Conservation (phyloP, 306 rosid species). For the Morella rubra region DNA sequence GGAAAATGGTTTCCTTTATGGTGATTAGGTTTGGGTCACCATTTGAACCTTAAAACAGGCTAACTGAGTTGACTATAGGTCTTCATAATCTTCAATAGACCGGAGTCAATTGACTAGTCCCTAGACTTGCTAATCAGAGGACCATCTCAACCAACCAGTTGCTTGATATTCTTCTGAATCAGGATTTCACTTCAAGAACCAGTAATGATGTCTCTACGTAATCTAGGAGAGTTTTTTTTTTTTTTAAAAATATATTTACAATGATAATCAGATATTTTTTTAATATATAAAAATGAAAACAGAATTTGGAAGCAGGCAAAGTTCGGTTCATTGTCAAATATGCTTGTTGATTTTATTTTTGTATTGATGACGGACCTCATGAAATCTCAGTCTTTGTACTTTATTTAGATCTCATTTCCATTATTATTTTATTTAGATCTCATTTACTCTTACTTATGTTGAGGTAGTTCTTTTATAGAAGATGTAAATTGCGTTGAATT, state of each 20-base stretch:
- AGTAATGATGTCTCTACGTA: not conserved
- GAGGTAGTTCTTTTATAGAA: not conserved
- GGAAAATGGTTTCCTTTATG: not conserved
- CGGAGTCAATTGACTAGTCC: not conserved
- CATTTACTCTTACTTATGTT: no score
- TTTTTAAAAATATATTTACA: no score
- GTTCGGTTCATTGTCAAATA: not conserved
- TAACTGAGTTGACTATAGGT: not conserved
- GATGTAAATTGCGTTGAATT: slow-evolving; percentile 8
- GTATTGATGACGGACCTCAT: not conserved
- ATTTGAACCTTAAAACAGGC: not conserved
- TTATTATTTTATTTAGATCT: no score
- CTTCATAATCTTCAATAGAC: not conserved
- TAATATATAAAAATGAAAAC: not conserved
- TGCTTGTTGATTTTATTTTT: not conserved
- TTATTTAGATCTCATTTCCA: not conserved
- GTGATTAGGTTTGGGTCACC: not conserved
- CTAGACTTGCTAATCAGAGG: not conserved
- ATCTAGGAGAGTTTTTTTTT: not conserved
- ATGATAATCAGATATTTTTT: no score
- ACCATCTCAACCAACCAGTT: not conserved
- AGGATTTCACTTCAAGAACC: not conserved
- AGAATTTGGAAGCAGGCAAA: not conserved
- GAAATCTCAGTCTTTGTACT: not conserved
- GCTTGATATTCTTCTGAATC: not conserved